Evolutionary conservation across 1,284 basidiomycete genomes (phyloP), one percentile per base, ranked within the genome.

Genomic region (Ustilago loliicola): DNA sequence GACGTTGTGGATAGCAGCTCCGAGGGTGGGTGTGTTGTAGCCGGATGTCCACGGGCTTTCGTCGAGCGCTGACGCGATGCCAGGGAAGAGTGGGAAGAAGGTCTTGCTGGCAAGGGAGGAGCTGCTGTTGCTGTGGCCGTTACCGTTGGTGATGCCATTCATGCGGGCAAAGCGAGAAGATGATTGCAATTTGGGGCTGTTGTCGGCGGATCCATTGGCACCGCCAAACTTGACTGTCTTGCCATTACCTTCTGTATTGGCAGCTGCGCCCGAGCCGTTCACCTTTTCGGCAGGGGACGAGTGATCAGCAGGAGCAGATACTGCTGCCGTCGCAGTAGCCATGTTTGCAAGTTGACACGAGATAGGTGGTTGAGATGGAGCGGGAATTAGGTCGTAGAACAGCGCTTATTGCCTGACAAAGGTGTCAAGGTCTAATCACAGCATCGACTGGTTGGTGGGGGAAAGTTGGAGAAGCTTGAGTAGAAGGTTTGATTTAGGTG

Each of bases 21-120:
- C 66, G 23, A 72, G 34, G 11, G 69, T 62, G 1, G 74, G 74
- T 0, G 74, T 77, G 56, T 77, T 77, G 66, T 77, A 63, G 34
- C 74, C 74, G 10, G 74, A 77, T 1, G 66, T 23, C 74, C 74
- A 77, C 1, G 74, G 74, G n/a, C 62, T 68, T 19, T 77, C 66
- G 29, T 66, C 74, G 21, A 67, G 60, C 1, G 69, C 69, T 1
- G 74, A 77, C 23, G 66, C 60, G 45, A 72, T 55, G 25, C 74
- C 74, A 3, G 74, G 74, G 27, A 72, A 64, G 19, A 77, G 66
- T 2, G 74, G 69, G 55, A 62, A 68, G 59, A 77, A 68, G 36
- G 50, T 27, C 29, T 59, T 65, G 66, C 65, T 73, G 6, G 51
- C 25, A 2, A 53, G 11, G 13, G 65, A 58, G 19, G 56, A 34